Base-by-base conservation (phyloP, 345 rosid species). In the Gossypium rotundifolium region DNA sequence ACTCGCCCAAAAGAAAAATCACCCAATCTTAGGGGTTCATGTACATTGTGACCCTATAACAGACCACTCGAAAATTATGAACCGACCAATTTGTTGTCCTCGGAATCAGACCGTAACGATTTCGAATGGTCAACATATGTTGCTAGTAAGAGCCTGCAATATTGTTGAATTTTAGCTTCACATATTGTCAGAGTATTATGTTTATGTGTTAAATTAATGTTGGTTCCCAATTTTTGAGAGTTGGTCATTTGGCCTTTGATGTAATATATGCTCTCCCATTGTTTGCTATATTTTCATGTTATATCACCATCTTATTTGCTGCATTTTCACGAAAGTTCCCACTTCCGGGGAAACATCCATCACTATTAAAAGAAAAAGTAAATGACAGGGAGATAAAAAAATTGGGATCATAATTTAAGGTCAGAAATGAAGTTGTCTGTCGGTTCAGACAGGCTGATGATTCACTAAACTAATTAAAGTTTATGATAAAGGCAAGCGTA, bases 271-370 rank as follows among this genome's bases (percentile, higher is more conserved):
- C 40, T 33, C 14, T 63, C 17, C 68, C 18, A 63, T 17, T 63
- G 46, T 38, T 38, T 38, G 23, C 48, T 40, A 2, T 20, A 64
- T 33, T 40, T 17, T 3, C 2, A 38, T 2, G 44, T 62, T 33
- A 62, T 11, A 44, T 65, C 70, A 20, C 33, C 14, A 13, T 45
- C 71, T 66, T 46, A 66, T 65, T 65, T 65, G 48, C 71, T 46
- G 40, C 71, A 22, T 14, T 46, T 23, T 9, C 23, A 13, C 18
- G 55, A 66, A 22, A 12, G 46, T 66, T 66, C 38, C 20, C 54
- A 14, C 7, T 2, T 40, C 9, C 8, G 3, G 7, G 49, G 14
- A n/a, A 64, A 45, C n/a, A 45, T 42, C 13, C 9, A 62, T 33
- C 23, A 9, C 67, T 12, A 4, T n/a, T 61, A 2, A 33, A 33